phyloP scores from a whole-genome alignment of 75 land plant genomes.

The Cupressus sempervirens region DNA sequence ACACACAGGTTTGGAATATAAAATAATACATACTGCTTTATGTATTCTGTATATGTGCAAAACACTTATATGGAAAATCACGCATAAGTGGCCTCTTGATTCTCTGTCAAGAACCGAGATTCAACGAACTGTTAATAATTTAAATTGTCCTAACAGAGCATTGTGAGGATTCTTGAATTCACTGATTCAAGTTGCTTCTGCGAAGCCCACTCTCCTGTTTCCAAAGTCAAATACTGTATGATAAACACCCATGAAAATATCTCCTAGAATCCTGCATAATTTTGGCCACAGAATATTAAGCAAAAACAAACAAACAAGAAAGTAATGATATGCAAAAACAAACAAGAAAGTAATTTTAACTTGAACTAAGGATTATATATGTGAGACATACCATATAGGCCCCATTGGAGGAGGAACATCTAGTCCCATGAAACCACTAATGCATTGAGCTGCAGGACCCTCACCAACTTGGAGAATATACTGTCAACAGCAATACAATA shows the following conservation, averaged over 20 bases:
- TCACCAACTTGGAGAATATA: constrained; percentile 85
- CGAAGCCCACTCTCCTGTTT: constrained; percentile 53
- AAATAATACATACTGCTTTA: background rate
- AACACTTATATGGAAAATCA: background rate
- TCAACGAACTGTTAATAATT: background rate
- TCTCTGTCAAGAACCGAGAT: background rate
- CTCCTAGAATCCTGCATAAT: constrained; percentile 66
- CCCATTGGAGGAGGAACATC: constrained; percentile 89
- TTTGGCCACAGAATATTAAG: background rate
- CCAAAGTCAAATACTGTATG: constrained; percentile 75
- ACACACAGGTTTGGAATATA: background rate
- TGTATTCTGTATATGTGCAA: background rate
- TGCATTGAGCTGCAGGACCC: constrained; percentile 76
- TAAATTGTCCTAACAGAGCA: background rate
- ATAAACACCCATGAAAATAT: constrained; percentile 74
- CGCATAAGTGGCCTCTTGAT: background rate
- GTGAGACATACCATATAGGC: constrained; percentile 68
- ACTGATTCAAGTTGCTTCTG: constrained; percentile 32
- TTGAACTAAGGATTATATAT: background rate
- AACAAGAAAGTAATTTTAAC: background rate
- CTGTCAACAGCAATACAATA: constrained; percentile 29
- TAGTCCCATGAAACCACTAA: constrained; percentile 80
- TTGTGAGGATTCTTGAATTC: background rate
- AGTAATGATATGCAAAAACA: background rate
- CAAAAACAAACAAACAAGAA: background rate